phyloP scores from a whole-genome alignment of 2,329 filamentous ascomycete genomes.

The Stemphylium lycopersici region DNA sequence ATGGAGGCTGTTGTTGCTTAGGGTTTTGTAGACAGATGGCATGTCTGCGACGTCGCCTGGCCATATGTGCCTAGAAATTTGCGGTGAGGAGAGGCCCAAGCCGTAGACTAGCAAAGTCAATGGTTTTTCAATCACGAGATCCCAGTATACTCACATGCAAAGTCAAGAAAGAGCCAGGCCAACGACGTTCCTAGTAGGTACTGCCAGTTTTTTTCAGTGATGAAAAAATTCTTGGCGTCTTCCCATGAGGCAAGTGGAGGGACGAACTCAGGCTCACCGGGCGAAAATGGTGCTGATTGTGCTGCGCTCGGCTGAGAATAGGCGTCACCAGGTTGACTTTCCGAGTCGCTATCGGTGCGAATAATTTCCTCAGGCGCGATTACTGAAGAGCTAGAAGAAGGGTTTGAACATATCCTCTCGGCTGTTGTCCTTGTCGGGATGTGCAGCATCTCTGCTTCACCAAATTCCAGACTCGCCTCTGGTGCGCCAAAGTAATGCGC shows the following conservation, averaged over 20 bases:
- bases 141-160: slow-evolving; percentile 31
- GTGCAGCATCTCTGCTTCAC: slow-evolving; percentile 37
- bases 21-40: slow-evolving; percentile 28
- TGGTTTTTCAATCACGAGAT: not conserved
- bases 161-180: slow-evolving; percentile 46
- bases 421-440: not conserved
- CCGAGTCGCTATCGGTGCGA: slow-evolving; percentile 36
- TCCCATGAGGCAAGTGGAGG: slow-evolving; percentile 41
- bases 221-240: slow-evolving; percentile 44
- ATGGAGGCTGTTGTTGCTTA: slow-evolving; percentile 40
- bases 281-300: slow-evolving; percentile 19
- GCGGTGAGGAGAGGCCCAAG: slow-evolving; percentile 44
- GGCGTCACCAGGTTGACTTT: slow-evolving; percentile 17
- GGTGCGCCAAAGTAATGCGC: slow-evolving; percentile 40
- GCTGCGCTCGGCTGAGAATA: slow-evolving; percentile 7
- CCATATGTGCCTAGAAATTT: slow-evolving; percentile 46
- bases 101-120: slow-evolving; percentile 33
- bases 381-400: slow-evolving; percentile 31
- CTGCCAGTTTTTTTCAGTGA: slow-evolving; percentile 46
- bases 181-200: slow-evolving; percentile 47
- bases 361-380: slow-evolving; percentile 36
- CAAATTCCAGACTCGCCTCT: slow-evolving; percentile 30
- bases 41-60: slow-evolving; percentile 14
- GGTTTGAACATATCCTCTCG: slow-evolving; percentile 7
- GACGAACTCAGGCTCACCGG: slow-evolving; percentile 56